A percentile compares a stretch with the other conserved stretches of the same genome.
phyloP scores from a whole-genome alignment of 768 basidiomycete species.

The Trametes punicea region DNA sequence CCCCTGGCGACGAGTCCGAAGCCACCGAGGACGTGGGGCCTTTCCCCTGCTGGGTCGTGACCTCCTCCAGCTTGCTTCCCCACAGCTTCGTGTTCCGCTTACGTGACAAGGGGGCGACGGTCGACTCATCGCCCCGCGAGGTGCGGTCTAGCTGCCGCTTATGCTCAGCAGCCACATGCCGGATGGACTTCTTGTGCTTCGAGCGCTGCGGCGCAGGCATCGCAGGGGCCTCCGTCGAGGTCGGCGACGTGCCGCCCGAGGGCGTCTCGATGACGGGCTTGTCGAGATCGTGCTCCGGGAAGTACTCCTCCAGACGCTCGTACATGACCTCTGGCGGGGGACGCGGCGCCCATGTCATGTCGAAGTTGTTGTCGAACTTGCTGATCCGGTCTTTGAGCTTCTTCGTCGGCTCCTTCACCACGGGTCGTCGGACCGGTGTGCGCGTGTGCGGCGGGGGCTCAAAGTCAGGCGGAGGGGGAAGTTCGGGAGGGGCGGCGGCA shows the following conservation, averaged over 20 bases:
- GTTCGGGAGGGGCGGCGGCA: conserved; percentile 1
- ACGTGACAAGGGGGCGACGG: conserved; percentile 51
- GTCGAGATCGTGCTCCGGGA: conserved; percentile 94
- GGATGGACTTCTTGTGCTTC: conserved; percentile 85
- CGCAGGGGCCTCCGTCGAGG: conserved; percentile 49
- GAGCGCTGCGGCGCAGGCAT: conserved; percentile 40
- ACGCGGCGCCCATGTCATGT: conserved; percentile 83
- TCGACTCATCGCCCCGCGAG: conserved; percentile 54
- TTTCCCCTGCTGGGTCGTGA: conserved; percentile 70
- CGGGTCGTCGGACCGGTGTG: not conserved
- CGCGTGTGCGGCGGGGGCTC: conserved; percentile 20
- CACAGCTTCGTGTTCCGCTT: conserved; percentile 94
- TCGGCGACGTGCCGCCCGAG: conserved; percentile 78
- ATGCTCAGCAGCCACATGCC: conserved; percentile 86
- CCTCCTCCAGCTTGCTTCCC: conserved; percentile 92
- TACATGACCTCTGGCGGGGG: conserved; percentile 92
- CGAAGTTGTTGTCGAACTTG: conserved; percentile 40
- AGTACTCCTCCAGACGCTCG: conserved; percentile 89
- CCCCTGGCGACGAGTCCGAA: conserved; percentile 26
- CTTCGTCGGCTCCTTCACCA: conserved; percentile 10
- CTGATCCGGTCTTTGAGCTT: conserved; percentile 27
- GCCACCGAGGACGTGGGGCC: conserved; percentile 40
- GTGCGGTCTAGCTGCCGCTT: conserved; percentile 72
- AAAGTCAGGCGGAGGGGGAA: conserved; percentile 21
- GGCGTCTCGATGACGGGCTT: conserved; percentile 89